phyloP scores from a whole-genome alignment of 2,329 filamentous ascomycete species.

The Monosporascus ibericus region DNA sequence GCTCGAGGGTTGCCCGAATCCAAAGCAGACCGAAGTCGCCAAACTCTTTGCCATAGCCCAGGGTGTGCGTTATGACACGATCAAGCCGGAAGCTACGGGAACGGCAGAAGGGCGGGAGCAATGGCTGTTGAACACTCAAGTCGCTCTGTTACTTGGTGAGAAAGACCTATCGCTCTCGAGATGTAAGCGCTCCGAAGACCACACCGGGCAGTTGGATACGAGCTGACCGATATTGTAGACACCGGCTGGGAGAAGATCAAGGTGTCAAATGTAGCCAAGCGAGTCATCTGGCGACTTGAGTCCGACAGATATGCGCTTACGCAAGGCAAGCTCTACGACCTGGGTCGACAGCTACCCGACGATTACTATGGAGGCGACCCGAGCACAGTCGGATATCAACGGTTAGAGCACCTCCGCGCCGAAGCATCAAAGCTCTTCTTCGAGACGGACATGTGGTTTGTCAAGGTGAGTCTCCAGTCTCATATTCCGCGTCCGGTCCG shows the following conservation, averaged over 20 bases:
- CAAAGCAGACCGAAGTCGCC: conserved; percentile 44
- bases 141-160: conserved; percentile 57
- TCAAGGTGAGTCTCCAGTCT: conserved; percentile 44
- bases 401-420: conserved; percentile 39
- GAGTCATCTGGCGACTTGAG: conserved; percentile 54
- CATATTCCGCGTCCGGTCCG: too few relatives aligned
- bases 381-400: conserved; percentile 34
- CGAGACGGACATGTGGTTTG: conserved; percentile 58
- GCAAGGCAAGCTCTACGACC: conserved; percentile 41
- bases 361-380: conserved; percentile 45
- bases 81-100: conserved; percentile 46
- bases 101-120: conserved; percentile 55
- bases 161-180: conserved; percentile 55
- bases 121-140: conserved; percentile 61
- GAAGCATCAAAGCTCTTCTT: conserved; percentile 49
- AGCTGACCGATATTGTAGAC: conserved; percentile 32
- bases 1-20: conserved; percentile 48
- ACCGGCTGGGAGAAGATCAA: conserved; percentile 53
- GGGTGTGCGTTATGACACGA: conserved; percentile 59
- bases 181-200: conserved; percentile 40
- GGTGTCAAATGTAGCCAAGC: conserved; percentile 48
- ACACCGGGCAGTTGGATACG: not conserved
- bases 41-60: conserved; percentile 50
- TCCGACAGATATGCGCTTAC: conserved; percentile 50
- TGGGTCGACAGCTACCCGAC: conserved; percentile 44